Percentiles rank a stretch among this genome's conserved stretches.
phyloP scores from a whole-genome alignment of 345 rosid genomes.

The Cardamine resedifolia region DNA sequence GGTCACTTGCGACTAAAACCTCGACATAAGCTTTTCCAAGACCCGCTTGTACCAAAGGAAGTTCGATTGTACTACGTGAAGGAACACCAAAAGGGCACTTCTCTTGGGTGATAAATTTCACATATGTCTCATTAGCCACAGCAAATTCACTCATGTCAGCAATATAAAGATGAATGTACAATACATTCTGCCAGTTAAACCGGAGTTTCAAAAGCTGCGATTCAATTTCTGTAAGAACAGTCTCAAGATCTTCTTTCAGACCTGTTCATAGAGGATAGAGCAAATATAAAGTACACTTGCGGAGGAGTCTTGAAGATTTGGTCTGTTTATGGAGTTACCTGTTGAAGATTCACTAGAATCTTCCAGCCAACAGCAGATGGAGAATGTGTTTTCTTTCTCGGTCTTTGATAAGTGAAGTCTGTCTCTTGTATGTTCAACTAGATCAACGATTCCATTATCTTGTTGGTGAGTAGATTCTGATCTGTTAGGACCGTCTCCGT shows the following conservation, averaged over 20 bases:
- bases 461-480: slow-evolving; percentile 37
- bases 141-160: slow-evolving; percentile 83
- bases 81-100: slow-evolving; percentile 96
- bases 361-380: slow-evolving; percentile 85
- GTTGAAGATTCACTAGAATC: slow-evolving; percentile 48
- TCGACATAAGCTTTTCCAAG: slow-evolving; percentile 79
- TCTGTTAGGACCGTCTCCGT: slow-evolving; percentile 45
- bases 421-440: slow-evolving; percentile 42
- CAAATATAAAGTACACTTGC: not conserved
- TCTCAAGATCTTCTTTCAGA: slow-evolving; percentile 65
- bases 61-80: slow-evolving; percentile 91
- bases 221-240: slow-evolving; percentile 60
- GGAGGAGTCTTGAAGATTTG: not conserved
- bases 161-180: slow-evolving; percentile 85
- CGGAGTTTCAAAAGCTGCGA: slow-evolving; percentile 55
- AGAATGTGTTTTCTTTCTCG: slow-evolving; percentile 54
- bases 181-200: slow-evolving; percentile 74
- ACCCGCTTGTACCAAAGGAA: slow-evolving; percentile 72
- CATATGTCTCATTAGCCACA: slow-evolving; percentile 80
- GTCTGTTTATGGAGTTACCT: slow-evolving; percentile 47
- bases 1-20: slow-evolving; percentile 69
- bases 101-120: slow-evolving; percentile 80
- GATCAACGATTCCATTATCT: slow-evolving; percentile 38
- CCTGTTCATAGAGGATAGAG: slow-evolving; percentile 42
- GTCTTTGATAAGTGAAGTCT: slow-evolving; percentile 53